Conservation (phyloP, 2,329 filamentous ascomycete species). For the Penicillium verrucosum region DNA sequence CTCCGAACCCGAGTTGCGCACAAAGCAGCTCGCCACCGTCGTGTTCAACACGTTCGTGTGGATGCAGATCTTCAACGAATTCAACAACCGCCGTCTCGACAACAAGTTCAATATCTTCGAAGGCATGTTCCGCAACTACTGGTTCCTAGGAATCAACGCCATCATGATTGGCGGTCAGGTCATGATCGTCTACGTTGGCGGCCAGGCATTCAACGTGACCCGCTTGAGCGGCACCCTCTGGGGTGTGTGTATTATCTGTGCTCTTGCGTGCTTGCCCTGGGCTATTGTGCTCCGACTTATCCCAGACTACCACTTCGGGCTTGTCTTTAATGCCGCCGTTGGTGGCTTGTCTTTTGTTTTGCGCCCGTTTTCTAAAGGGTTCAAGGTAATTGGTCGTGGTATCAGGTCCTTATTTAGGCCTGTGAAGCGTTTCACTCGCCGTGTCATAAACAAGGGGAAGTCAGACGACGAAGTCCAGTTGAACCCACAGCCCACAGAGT, state of each 20-base stretch:
- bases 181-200: constrained; percentile 85
- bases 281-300: constrained; percentile 77
- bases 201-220: constrained; percentile 72
- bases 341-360: constrained; percentile 54
- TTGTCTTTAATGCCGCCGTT: constrained; percentile 50
- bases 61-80: constrained; percentile 99
- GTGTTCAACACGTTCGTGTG: constrained; percentile 98
- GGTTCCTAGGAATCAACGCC: constrained; percentile 80
- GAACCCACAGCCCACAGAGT: background rate
- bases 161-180: constrained; percentile 88
- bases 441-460: constrained; percentile 11
- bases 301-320: constrained; percentile 62
- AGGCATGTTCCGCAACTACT: constrained; percentile 76
- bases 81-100: constrained; percentile 93
- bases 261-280: constrained; percentile 78
- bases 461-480: background rate
- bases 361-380: constrained; percentile 34
- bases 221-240: constrained; percentile 72
- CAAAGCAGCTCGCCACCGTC: constrained; percentile 65
- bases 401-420: constrained; percentile 24
- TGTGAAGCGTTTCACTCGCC: constrained; percentile 25
- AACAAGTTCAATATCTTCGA: constrained; percentile 97
- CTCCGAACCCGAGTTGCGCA: constrained; percentile 34
- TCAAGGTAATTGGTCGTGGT: constrained; percentile 28
- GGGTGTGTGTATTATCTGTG: constrained; percentile 81